These are phyloP conservation scores for Linnemannia zychae DNA, from an alignment of 192 early-diverging fungal genomes.

Conservation along the genomic window DNA sequence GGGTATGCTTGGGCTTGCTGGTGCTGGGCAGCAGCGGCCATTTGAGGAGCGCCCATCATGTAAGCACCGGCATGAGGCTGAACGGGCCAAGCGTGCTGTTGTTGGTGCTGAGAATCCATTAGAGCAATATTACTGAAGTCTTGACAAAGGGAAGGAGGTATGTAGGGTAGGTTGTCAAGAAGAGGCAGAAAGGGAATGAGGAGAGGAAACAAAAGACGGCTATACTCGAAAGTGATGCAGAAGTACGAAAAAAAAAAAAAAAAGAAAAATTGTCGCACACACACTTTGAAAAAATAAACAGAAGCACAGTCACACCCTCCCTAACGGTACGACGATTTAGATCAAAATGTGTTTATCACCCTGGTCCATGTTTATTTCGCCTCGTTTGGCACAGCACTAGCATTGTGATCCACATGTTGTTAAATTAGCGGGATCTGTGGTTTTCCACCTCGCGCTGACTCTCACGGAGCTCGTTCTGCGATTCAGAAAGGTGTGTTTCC, in stretches of 20 bases:
- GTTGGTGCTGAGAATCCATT: slow-evolving; percentile 39
- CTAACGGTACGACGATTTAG: too few relatives aligned
- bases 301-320: not conserved
- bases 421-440: slow-evolving; percentile 6
- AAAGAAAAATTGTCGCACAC: not conserved
- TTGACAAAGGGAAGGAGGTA: not conserved
- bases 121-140: too few relatives aligned
- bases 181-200: not conserved
- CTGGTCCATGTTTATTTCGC: too few relatives aligned
- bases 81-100: slow-evolving; percentile 43
- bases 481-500: slow-evolving; percentile 62
- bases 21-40: not conserved
- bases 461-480: slow-evolving; percentile 62
- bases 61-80: slow-evolving; percentile 25
- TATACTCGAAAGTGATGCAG: not conserved
- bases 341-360: too few relatives aligned
- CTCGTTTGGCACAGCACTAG: too few relatives aligned
- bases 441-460: slow-evolving; percentile 56
- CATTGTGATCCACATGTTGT: not conserved
- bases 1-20: slow-evolving; percentile 11
- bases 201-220: not conserved
- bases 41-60: slow-evolving; percentile 32
- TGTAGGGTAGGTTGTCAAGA: not conserved
- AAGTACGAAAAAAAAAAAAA: not conserved
- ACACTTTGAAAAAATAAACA: not conserved